Evolutionary conservation across 2,329 filamentous ascomycete species (phyloP).

Genomic region (Colletotrichum sp.): DNA sequence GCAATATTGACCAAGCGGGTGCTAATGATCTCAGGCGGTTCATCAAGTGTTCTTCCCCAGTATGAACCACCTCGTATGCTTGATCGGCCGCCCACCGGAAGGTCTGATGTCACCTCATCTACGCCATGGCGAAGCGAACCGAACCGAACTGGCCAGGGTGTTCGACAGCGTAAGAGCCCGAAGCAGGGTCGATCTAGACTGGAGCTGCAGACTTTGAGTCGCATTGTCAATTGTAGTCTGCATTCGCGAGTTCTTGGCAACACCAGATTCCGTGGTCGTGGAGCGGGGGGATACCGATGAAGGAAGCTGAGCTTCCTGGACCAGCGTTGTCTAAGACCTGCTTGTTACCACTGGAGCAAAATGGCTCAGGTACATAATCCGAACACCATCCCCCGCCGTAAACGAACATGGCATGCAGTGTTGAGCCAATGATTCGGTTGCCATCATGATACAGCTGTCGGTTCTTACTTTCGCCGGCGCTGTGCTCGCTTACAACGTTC

Average conservation of each 20-base stretch:
- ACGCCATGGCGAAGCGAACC: not conserved
- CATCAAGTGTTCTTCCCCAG: not conserved
- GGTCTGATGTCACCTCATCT: not conserved
- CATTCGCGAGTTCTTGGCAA: not conserved
- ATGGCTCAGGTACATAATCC: not conserved
- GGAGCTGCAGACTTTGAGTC: not conserved
- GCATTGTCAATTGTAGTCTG: not conserved
- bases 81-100: not conserved
- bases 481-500: not conserved
- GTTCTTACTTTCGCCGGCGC: not conserved
- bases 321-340: not conserved
- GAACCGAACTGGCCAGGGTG: not conserved
- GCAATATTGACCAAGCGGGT: not conserved
- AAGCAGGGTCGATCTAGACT: not conserved
- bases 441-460: not conserved
- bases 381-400: not conserved
- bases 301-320: not conserved
- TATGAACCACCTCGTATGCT: not conserved
- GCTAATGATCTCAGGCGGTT: not conserved
- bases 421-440: not conserved
- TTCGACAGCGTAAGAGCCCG: not conserved
- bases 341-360: not conserved
- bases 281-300: not conserved
- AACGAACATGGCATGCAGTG: accelerated
- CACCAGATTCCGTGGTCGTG: not conserved